Base-by-base conservation (phyloP, 192 early-diverging fungal species). In the Backusella sp. region DNA sequence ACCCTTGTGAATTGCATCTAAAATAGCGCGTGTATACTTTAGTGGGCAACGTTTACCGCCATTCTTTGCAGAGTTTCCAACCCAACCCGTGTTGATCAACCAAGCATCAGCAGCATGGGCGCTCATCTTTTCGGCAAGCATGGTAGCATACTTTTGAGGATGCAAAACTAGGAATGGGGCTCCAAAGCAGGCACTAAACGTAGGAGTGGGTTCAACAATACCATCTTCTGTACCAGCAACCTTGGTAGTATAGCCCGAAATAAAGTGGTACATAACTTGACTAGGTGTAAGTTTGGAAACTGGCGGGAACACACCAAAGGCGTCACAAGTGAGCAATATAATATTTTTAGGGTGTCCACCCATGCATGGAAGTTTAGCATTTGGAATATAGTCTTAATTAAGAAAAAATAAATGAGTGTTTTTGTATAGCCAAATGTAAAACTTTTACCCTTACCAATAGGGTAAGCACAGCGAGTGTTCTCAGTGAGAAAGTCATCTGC, bases 161-260 rank as follows among this genome's bases (percentile, higher is more conserved):
- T 98, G 97, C 87, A 95, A 92, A 69, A 97, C 96, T 34, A 98
- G 86, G 91, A 98, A 98, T n/a, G 97, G 96, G 73, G 94, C 91
- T 71, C 96, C 96, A 77, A 95, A 97, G 85, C 94, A 97, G 26
- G 94, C 90, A 59, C 91, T 92, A 82, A 98, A 98, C 1, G 96
- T 97, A 56, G 97, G 94, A 79, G 89, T 85, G 17, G 97, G 97
- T 83, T 96, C 94, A 6, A 91, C 92, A 53, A 98, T 90, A 68
- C 97, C 97, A n/a, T 96, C 94, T 77, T 98, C 97, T 21, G 97
- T 98, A 66, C 97, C 97, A 30, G 97, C 93, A 80, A 98, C 94
- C 91, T 98, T 98, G 80, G 97, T 94, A 1, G 97, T 98, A 89
- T 96, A 98, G 11, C 96, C 97, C 34, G 92, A 93, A 81, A 98